Conservation (phyloP, 2,329 filamentous ascomycete genomes). For the Byssoonygena ceratinophila region DNA sequence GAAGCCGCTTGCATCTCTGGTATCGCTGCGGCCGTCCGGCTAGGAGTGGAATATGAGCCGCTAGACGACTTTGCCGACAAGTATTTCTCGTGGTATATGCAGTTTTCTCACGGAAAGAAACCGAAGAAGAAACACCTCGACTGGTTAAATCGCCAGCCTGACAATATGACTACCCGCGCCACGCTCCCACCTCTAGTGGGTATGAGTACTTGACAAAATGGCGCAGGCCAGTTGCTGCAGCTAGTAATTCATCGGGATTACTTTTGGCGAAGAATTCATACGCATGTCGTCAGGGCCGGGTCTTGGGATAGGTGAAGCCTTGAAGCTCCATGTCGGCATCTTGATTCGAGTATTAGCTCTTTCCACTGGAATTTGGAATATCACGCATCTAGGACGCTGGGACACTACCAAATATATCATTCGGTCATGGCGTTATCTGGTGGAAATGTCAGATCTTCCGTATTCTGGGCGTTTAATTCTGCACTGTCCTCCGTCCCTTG, state of each 20-base stretch:
- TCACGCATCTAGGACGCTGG: too few relatives aligned
- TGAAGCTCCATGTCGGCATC: too few relatives aligned
- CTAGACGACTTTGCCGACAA: constrained; percentile 27
- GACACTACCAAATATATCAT: too few relatives aligned
- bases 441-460: not conserved
- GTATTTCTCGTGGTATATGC: constrained; percentile 28
- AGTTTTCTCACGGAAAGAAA: constrained; percentile 12
- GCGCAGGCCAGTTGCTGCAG: not conserved
- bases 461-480: not conserved
- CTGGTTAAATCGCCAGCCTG: not conserved
- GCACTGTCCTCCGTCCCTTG: not conserved
- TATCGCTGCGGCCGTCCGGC: constrained; percentile 58
- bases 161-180: too few relatives aligned
- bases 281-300: not conserved
- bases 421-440: constrained; percentile 1
- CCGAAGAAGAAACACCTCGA: not conserved
- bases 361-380: not conserved
- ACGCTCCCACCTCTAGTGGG: too few relatives aligned
- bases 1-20: constrained; percentile 61
- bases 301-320: not conserved
- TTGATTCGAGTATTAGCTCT: not conserved
- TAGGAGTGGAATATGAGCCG: constrained; percentile 51
- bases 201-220: too few relatives aligned
- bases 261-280: not conserved
- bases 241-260: not conserved